Conservation (phyloP, 2,329 filamentous ascomycete genomes). For the Epichloe gansuensis region DNA sequence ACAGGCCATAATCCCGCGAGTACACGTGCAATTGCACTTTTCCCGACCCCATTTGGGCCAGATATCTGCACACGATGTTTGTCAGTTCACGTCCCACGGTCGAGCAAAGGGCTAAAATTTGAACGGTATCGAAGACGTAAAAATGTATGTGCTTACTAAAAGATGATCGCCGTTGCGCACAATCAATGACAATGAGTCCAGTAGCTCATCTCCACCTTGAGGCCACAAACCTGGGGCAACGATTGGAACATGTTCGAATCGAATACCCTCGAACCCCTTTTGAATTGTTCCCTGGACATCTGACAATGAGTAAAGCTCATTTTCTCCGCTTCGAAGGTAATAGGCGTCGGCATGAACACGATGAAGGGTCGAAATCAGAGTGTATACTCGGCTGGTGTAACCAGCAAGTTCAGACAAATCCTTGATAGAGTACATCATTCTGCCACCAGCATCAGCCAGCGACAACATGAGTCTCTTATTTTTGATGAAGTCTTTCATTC, state of each 20-base stretch:
- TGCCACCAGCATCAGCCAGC: slow-evolving; percentile 83
- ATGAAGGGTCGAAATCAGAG: slow-evolving; percentile 86
- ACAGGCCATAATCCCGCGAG: slow-evolving; percentile 92
- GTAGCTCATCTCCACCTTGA: slow-evolving; percentile 78
- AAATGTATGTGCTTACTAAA: slow-evolving; percentile 34
- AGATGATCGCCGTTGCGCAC: slow-evolving; percentile 86
- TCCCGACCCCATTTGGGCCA: slow-evolving; percentile 87
- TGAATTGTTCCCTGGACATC: slow-evolving; percentile 91
- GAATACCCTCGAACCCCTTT: slow-evolving; percentile 86
- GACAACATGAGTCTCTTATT: slow-evolving; percentile 98
- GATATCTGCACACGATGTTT: slow-evolving; percentile 47
- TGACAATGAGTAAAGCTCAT: slow-evolving; percentile 76
- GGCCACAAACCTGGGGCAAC: slow-evolving; percentile 84
- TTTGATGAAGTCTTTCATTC: slow-evolving; percentile 98
- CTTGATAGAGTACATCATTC: slow-evolving; percentile 99
- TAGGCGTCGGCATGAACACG: slow-evolving; percentile 88
- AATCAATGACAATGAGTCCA: slow-evolving; percentile 79
- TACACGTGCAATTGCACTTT: slow-evolving; percentile 75
- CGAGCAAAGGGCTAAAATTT: background rate
- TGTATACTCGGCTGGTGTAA: slow-evolving; percentile 92
- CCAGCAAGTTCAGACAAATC: slow-evolving; percentile 91
- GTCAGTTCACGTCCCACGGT: background rate
- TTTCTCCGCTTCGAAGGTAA: slow-evolving; percentile 49
- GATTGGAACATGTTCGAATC: slow-evolving; percentile 84
- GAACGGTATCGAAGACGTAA: background rate